Percentiles rank a stretch among this genome's conserved stretches.
Evolutionary conservation across 345 rosid genomes (phyloP).

Genomic region (Eutrema yunnanense): DNA sequence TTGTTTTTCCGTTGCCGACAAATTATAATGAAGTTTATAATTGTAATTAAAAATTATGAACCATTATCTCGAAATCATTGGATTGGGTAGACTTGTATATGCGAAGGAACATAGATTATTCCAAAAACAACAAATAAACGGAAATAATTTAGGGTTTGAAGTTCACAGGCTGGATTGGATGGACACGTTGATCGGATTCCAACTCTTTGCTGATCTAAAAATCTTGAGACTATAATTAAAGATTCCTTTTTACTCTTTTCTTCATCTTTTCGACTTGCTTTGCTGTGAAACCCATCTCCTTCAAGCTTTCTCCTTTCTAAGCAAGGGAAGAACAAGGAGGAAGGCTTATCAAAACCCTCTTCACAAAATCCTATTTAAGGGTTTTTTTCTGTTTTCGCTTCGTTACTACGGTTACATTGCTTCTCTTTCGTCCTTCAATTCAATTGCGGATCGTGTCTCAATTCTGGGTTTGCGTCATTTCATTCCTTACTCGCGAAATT

Average conservation of each 20-base stretch:
- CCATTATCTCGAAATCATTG: not conserved
- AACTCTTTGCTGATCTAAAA: constrained; percentile 17
- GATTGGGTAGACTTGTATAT: not conserved
- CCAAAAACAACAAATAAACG: not conserved
- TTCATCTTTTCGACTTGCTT: not conserved
- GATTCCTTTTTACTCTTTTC: not conserved
- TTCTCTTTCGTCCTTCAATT: not conserved
- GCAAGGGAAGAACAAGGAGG: not conserved
- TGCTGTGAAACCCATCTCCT: constrained; percentile 11
- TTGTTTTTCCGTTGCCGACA: not conserved
- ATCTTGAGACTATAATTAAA: not conserved
- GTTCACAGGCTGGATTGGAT: constrained; percentile 29
- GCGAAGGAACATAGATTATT: not conserved
- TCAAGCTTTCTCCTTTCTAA: not conserved
- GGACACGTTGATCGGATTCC: constrained; percentile 21
- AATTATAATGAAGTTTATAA: not conserved
- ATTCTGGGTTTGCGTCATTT: constrained; percentile 7
- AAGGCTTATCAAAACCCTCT: constrained; percentile 24
- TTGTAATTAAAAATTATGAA: not conserved
- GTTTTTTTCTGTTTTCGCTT: not conserved
- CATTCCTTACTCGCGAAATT: not conserved
- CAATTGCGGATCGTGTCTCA: constrained; percentile 12
- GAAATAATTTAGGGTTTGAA: constrained; percentile 19
- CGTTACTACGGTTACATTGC: constrained; percentile 20
- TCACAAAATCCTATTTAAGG: not conserved